These are phyloP conservation scores for Mycosphaerella sp. DNA, from an alignment of 2,329 filamentous ascomycete genomes.

Conservation along the genomic window DNA sequence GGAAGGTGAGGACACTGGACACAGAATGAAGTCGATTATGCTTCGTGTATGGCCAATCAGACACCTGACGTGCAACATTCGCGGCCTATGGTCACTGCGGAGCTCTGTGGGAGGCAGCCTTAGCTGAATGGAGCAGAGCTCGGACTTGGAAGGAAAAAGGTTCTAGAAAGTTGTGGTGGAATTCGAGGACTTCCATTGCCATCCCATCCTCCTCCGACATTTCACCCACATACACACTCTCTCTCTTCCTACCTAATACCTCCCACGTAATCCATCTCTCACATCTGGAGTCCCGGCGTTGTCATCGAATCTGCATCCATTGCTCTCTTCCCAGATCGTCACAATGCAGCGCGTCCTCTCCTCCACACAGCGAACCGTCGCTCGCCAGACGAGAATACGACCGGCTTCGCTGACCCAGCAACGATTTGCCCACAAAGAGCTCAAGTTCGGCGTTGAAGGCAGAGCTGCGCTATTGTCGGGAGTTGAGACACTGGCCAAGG, in stretches of 20 bases:
- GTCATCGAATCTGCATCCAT: neutral
- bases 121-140: too few relatives aligned
- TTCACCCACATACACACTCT: neutral
- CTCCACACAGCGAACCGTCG: constrained; percentile 71
- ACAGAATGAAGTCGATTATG: too few relatives aligned
- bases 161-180: too few relatives aligned
- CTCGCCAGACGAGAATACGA: constrained; percentile 55
- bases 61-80: too few relatives aligned
- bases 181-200: too few relatives aligned
- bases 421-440: constrained; percentile 97
- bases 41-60: too few relatives aligned
- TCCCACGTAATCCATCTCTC: neutral
- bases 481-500: constrained; percentile 94
- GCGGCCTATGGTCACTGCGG: too few relatives aligned
- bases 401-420: constrained; percentile 70
- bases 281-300: constrained; percentile 14
- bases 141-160: too few relatives aligned
- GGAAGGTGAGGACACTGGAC: too few relatives aligned
- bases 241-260: neutral
- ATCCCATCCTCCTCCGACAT: too few relatives aligned
- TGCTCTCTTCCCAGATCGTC: neutral
- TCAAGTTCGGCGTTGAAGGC: constrained; percentile 96
- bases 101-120: too few relatives aligned
- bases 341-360: constrained; percentile 91
- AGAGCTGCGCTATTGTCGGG: constrained; percentile 83